phyloP scores from a whole-genome alignment of 768 basidiomycete genomes.

The Tulasnella sp. region DNA sequence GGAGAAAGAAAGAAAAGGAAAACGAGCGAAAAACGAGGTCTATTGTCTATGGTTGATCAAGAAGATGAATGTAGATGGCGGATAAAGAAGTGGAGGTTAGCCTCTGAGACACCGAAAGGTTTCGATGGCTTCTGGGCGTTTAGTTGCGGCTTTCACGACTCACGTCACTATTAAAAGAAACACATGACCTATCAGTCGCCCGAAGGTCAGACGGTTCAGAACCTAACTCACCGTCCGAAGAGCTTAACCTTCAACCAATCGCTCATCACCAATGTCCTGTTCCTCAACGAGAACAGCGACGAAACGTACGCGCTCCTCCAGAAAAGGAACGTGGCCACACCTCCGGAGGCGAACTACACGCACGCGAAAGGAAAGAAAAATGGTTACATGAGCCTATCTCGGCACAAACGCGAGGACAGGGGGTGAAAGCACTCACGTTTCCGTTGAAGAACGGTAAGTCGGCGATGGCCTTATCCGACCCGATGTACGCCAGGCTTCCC shows the following conservation, averaged over 20 bases:
- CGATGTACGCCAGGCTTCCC: conserved; percentile 90
- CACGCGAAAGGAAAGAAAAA: background rate
- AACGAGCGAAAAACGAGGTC: no score
- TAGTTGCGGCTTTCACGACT: no score
- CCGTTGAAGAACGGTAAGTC: conserved; percentile 93
- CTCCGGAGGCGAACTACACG: conserved; percentile 74
- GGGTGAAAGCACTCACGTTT: conserved; percentile 52
- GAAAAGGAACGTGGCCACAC: conserved; percentile 83
- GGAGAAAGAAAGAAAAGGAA: no score
- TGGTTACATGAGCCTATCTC: no score
- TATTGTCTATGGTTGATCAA: no score
- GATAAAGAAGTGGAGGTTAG: no score
- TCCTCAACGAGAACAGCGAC: conserved; percentile 90
- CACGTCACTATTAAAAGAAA: no score
- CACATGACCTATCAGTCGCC: no score
- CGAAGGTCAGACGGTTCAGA: no score
- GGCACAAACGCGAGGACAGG: conserved; percentile 12
- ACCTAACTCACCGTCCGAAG: conserved; percentile 41
- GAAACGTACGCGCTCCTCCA: conserved; percentile 92
- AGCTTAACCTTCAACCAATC: conserved; percentile 91
- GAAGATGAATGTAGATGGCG: no score
- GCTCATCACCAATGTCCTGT: conserved; percentile 81
- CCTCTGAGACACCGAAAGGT: no score
- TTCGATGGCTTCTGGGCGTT: no score
- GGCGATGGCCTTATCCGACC: conserved; percentile 95